A percentile compares a stretch with the other conserved stretches of the same genome.
Evolutionary conservation across 306 rosid genomes (phyloP).

Genomic region (Citrullus mucosospermus): DNA sequence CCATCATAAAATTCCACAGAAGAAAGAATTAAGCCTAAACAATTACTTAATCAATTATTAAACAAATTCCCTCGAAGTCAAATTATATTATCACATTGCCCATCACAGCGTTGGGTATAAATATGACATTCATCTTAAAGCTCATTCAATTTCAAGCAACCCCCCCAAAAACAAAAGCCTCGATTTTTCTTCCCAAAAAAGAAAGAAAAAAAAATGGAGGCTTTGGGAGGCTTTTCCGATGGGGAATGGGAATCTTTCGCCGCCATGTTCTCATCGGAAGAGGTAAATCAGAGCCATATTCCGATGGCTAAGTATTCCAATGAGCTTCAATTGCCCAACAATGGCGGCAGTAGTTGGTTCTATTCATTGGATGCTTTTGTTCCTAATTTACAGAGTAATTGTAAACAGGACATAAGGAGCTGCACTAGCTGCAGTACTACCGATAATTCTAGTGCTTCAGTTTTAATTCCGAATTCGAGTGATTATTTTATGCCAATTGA

Average conservation of each 20-base stretch:
- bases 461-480: conserved; percentile 7
- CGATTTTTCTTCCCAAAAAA: not conserved
- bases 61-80: not conserved
- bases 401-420: conserved; percentile 30
- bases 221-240: conserved; percentile 43
- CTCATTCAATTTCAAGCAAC: not conserved
- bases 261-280: conserved; percentile 37
- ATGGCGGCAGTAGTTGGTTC: conserved; percentile 16
- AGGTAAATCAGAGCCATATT: conserved; percentile 35
- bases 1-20: conserved; percentile 2
- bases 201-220: conserved; percentile 33
- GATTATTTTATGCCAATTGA: not conserved
- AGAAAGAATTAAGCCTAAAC: not conserved
- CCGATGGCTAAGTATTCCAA: not conserved
- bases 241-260: conserved; percentile 60
- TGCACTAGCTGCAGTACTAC: conserved; percentile 21
- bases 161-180: not conserved
- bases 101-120: conserved; percentile 1
- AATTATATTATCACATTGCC: not conserved
- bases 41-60: not conserved
- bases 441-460: conserved; percentile 7
- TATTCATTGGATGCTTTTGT: conserved; percentile 32
- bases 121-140: not conserved
- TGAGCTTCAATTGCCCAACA: not conserved
- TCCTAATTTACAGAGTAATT: conserved; percentile 23